Evolutionary conservation across 257 asterid genomes (phyloP).

Genomic region (Petunia secreta): DNA sequence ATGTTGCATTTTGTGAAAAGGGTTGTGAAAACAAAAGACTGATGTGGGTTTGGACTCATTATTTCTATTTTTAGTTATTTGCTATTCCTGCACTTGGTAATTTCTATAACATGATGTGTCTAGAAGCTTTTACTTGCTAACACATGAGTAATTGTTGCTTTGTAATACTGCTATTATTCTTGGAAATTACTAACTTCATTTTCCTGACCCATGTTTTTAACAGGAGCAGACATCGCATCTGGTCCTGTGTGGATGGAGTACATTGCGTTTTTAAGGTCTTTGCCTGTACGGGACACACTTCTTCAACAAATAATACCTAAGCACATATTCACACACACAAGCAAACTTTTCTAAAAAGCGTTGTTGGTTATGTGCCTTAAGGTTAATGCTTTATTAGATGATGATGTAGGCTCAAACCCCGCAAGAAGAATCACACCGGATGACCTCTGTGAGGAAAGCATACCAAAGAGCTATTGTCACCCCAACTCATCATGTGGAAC

Average conservation of each 20-base stretch:
- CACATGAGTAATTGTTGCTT: not conserved
- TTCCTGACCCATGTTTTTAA: conserved; percentile 31
- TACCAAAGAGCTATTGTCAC: conserved; percentile 91
- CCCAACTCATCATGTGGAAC: conserved; percentile 91
- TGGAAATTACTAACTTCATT: not conserved
- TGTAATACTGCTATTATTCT: conserved; percentile 13
- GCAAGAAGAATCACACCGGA: conserved; percentile 78
- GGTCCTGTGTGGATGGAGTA: conserved; percentile 99
- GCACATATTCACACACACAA: not conserved
- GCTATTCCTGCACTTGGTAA: not conserved
- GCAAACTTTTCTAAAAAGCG: not conserved
- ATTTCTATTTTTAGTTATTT: conserved; percentile 13
- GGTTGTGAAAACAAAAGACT: not conserved
- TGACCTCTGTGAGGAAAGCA: conserved; percentile 81
- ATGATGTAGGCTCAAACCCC: conserved; percentile 72
- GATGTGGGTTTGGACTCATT: conserved; percentile 8
- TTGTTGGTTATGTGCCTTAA: conserved; percentile 28
- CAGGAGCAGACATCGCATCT: conserved; percentile 91
- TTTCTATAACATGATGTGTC: conserved; percentile 10
- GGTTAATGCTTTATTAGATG: conserved; percentile 30
- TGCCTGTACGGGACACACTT: conserved; percentile 64
- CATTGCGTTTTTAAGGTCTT: conserved; percentile 76
- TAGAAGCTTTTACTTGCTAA: not conserved
- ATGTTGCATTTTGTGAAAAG: conserved; percentile 1
- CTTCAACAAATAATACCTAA: conserved; percentile 22